These are phyloP conservation scores for Gossypium herbaceum DNA, from an alignment of 345 rosid genomes.

Conservation along the genomic window DNA sequence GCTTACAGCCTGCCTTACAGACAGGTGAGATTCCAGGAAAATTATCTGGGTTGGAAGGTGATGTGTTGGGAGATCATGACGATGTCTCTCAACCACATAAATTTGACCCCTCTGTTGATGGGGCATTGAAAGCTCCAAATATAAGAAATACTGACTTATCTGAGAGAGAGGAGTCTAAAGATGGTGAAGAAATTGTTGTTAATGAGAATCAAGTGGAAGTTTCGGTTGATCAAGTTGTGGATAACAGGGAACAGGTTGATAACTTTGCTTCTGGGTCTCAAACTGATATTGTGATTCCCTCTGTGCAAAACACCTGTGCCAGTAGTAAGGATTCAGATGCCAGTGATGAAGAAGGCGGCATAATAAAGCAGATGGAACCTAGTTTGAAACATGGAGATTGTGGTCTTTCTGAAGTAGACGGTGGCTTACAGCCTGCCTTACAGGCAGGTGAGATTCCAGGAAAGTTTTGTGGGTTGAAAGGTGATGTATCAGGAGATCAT, in stretches of 20 bases:
- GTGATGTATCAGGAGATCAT: conserved; percentile 33
- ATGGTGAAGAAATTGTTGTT: conserved; percentile 15
- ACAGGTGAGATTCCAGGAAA: conserved; percentile 33
- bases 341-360: conserved; percentile 65
- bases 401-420: conserved; percentile 33
- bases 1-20: conserved; percentile 29
- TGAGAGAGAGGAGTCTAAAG: conserved; percentile 17
- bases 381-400: conserved; percentile 36
- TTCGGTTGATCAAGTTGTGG: conserved; percentile 26
- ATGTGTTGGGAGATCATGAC: conserved; percentile 36
- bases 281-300: conserved; percentile 23
- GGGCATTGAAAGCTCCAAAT: conserved; percentile 29
- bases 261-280: conserved; percentile 35
- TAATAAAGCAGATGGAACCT: conserved; percentile 70
- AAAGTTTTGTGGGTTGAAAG: conserved; percentile 31
- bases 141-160: conserved; percentile 26
- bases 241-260: conserved; percentile 32
- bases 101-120: conserved; percentile 35
- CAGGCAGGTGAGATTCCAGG: conserved; percentile 33
- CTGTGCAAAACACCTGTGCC: conserved; percentile 24
- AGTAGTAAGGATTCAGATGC: conserved; percentile 47
- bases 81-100: conserved; percentile 30
- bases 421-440: conserved; percentile 29
- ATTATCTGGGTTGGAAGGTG: conserved; percentile 33
- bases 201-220: conserved; percentile 28